A percentile compares a stretch with the other conserved stretches of the same genome.
Conservation (phyloP, 305 asterid genomes). For the Plantago lanceolata region DNA sequence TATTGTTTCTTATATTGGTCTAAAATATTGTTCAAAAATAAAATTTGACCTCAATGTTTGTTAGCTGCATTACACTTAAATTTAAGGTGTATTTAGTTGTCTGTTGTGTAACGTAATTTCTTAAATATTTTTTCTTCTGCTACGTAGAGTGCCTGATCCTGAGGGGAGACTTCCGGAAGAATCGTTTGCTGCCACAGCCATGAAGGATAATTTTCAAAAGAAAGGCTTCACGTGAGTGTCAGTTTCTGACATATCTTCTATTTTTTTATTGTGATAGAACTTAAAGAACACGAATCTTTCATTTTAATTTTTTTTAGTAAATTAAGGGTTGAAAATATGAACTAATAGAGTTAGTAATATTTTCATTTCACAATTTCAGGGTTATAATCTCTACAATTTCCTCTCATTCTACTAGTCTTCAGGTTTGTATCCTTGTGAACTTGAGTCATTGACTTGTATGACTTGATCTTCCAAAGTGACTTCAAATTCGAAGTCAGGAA, state of each 20-base stretch:
- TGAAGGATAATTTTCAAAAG: slow-evolving; percentile 56
- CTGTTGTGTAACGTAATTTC: background rate
- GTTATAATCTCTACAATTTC: too few species aligned
- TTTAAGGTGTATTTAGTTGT: slow-evolving; percentile 1
- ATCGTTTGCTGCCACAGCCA: slow-evolving; percentile 53
- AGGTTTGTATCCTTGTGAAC: too few species aligned
- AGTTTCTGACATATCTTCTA: slow-evolving; percentile 1
- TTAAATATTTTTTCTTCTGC: slow-evolving; percentile 20
- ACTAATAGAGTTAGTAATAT: too few species aligned
- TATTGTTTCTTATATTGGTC: background rate
- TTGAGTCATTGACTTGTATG: too few species aligned
- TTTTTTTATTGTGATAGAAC: background rate
- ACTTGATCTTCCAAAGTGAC: too few species aligned
- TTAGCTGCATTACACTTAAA: background rate
- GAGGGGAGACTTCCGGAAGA: slow-evolving; percentile 87
- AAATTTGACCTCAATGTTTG: background rate
- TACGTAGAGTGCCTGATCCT: slow-evolving; percentile 71
- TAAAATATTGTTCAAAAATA: background rate
- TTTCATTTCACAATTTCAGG: too few species aligned
- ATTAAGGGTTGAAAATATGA: too few species aligned
- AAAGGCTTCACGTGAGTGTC: slow-evolving; percentile 90
- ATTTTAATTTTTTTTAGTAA: too few species aligned
- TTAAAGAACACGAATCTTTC: too few species aligned
- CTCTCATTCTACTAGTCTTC: too few species aligned
- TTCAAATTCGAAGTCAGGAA: too few species aligned